Conservation (phyloP, 202 grass and related monocot genomes). For the Setaria viridis region DNA sequence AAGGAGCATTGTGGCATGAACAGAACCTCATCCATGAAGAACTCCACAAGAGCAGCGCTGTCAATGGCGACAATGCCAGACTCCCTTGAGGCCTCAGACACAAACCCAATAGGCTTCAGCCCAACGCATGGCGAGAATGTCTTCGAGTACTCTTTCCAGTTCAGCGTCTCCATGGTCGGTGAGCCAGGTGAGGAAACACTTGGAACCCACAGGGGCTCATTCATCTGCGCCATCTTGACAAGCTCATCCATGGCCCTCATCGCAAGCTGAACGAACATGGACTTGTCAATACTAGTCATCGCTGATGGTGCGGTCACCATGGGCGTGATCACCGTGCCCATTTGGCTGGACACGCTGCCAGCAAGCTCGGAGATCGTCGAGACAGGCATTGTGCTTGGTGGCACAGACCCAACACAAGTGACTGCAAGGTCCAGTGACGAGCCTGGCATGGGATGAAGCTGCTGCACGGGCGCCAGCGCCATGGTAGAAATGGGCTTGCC, state of each 20-base stretch:
- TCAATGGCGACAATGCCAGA: constrained; percentile 58
- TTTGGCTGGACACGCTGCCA: constrained; percentile 47
- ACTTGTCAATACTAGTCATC: constrained; percentile 49
- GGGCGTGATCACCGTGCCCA: constrained; percentile 58
- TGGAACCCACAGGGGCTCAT: constrained; percentile 75
- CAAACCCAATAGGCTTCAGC: constrained; percentile 61
- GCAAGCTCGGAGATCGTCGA: constrained; percentile 57
- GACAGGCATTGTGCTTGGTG: constrained; percentile 35
- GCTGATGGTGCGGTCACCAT: neutral
- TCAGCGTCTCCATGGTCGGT: constrained; percentile 46
- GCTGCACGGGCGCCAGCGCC: constrained; percentile 13
- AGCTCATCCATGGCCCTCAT: constrained; percentile 77
- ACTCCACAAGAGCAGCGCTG: constrained; percentile 67
- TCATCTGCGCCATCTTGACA: constrained; percentile 90
- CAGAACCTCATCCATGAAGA: constrained; percentile 81
- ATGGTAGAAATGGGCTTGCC: constrained; percentile 56
- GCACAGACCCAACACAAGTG: constrained; percentile 34
- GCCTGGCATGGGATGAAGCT: constrained; percentile 31
- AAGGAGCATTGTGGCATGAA: neutral
- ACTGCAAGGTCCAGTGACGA: constrained; percentile 57
- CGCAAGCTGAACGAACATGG: constrained; percentile 73
- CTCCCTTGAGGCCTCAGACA: constrained; percentile 81
- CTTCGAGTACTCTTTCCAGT: constrained; percentile 69
- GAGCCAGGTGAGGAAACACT: constrained; percentile 22
- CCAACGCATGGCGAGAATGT: constrained; percentile 57